Base-by-base conservation (phyloP, 495 filamentous ascomycete species). In the Xylaria cubensis region DNA sequence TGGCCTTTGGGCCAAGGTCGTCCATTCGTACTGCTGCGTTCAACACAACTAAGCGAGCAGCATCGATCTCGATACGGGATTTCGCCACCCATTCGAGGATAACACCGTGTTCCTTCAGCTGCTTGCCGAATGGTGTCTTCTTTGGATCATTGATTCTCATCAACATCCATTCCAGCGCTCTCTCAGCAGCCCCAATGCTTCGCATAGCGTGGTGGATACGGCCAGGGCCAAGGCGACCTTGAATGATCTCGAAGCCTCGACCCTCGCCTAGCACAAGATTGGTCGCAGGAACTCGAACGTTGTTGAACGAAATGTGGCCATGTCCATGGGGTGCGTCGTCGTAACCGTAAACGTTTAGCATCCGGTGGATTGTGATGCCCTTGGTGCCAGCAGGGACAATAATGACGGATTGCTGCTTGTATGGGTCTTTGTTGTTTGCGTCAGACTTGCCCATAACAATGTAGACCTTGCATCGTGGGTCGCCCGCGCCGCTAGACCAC, bases 121-220 rank as follows among this genome's bases (percentile, higher is more conserved):
- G 84, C 82, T 95, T 91, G 70, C 93, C 93, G 77, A 97, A 97
- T 0, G 94, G 90, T 68, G 90, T 90, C 85, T 95, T 96, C 75
- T 86, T 88, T 26, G 93, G 91, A 82, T 97, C 94, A 82, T 97
- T 97, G 81, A 96, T 91, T 55, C 94, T 90, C 70, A 92, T 91
- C 65, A 97, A 88, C 85, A 97, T 89, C 92, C 93, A 96, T 58
- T 96, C 92, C 12, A 97, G 86, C 2, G 94, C 94, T 65, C 88
- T 84, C 82, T 97, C 94, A 46, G 94, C 91, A 36, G 92, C 91
- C 55, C 94, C 94, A 81, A 97, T 94, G 29, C 91, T 89, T 72
- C 95, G 92, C 94, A 97, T 97, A 66, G 92, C 92, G 83, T 97
- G 95, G 83, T 97, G 95, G 79, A 97, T 97, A 50, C 95, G 92